phyloP scores from a whole-genome alignment of 768 basidiomycete genomes.

The Daedaleopsis nitida region DNA sequence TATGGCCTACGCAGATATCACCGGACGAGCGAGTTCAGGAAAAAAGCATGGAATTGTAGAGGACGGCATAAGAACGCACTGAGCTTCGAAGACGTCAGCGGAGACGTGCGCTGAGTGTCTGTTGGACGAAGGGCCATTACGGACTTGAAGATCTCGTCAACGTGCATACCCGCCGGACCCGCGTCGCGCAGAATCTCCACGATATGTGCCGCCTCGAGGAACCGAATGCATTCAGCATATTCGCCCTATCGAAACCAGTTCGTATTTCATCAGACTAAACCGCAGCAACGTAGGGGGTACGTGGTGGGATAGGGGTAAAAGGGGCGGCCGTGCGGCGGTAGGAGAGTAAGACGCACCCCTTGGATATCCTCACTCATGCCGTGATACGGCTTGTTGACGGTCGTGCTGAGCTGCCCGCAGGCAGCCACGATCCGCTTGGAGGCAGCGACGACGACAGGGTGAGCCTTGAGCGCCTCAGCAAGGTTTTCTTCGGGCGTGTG shows the following conservation, averaged over 20 bases:
- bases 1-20: conserved; percentile 54
- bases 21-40: too few species aligned
- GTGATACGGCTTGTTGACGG: conserved; percentile 39
- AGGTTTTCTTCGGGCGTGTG: background rate
- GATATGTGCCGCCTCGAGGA: conserved; percentile 41
- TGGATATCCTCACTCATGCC: conserved; percentile 67
- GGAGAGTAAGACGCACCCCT: conserved; percentile 43
- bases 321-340: background rate
- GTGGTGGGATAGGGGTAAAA: too few species aligned
- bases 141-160: conserved; percentile 35
- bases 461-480: conserved; percentile 19
- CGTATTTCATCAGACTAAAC: background rate
- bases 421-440: conserved; percentile 27
- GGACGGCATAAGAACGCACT: too few species aligned
- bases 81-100: too few species aligned
- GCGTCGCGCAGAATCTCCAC: conserved; percentile 71
- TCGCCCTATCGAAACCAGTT: background rate
- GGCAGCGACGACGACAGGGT: conserved; percentile 20
- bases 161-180: conserved; percentile 53
- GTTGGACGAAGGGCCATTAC: conserved; percentile 9
- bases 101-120: too few species aligned
- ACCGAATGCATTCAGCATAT: conserved; percentile 9
- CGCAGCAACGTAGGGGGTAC: too few species aligned
- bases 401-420: conserved; percentile 23
- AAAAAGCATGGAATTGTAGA: too few species aligned